Conservation (phyloP, 768 basidiomycete species). For the Kwoniella dendrophila region DNA sequence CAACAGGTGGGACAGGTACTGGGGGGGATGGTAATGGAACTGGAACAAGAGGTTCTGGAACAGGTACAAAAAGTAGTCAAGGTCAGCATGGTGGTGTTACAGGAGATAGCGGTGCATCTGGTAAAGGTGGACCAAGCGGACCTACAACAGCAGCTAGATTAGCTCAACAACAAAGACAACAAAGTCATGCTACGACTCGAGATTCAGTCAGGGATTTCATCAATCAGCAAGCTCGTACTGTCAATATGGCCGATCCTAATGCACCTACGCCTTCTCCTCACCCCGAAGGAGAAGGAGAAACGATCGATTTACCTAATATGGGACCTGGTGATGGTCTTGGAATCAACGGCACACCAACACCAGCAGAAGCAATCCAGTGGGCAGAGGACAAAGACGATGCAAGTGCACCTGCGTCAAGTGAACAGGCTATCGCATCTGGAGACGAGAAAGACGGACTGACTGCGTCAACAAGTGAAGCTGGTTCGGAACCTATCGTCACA, state of each 20-base stretch:
- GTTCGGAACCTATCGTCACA: constrained; percentile 60
- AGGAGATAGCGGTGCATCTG: background rate
- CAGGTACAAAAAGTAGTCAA: background rate
- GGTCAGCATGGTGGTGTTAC: background rate
- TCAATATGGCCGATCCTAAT: constrained; percentile 50
- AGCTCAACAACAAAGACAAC: constrained; percentile 24
- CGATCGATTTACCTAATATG: background rate
- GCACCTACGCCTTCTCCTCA: constrained; percentile 43
- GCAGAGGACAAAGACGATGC: constrained; percentile 2
- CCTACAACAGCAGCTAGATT: constrained; percentile 22
- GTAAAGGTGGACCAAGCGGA: constrained; percentile 4
- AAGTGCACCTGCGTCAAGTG: constrained; percentile 27
- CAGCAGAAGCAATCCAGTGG: constrained; percentile 2
- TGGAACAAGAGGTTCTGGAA: constrained; percentile 3
- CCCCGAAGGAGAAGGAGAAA: constrained; percentile 4
- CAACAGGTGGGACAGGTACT: constrained; percentile 14
- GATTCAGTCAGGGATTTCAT: constrained; percentile 41
- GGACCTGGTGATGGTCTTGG: constrained; percentile 1
- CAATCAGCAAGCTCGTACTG: constrained; percentile 43
- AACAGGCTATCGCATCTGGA: constrained; percentile 12
- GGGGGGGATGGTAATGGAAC: constrained; percentile 22
- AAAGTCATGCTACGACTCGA: constrained; percentile 10
- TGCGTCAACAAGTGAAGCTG: constrained; percentile 4
- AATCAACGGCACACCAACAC: constrained; percentile 2
- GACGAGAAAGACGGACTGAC: constrained; percentile 11